Base-by-base conservation (phyloP, 2,329 filamentous ascomycete species). In the Cordyceps pruinosa region DNA sequence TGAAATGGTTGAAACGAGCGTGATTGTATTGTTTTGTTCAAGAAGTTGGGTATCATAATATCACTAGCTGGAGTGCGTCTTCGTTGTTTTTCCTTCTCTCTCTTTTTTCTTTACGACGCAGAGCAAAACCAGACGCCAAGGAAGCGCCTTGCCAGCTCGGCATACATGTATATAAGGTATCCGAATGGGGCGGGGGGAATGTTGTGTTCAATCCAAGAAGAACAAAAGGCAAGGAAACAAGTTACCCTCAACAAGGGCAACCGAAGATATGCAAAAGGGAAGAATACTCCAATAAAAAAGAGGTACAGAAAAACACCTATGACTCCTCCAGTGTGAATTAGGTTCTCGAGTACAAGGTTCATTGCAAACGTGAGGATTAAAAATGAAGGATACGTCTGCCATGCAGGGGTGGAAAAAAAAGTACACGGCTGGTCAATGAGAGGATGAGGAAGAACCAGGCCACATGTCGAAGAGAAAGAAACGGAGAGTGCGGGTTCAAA, bases 21-120 rank as follows among this genome's bases (percentile, higher is more conserved):
- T 30, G 30, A 23, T 25, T 44, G 47, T 30, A 12, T 39, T 47
- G 2, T 19, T 37, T 53, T 52, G 47, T 23, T 34, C 2, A 19
- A 32, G 4, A 48, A 62, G 58, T 58, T 56, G 59, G 59, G 59
- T 61, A 62, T 64, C 61, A 62, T 60, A 56, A 51, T 52, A 54
- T 58, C 56, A 58, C 54, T 41, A 54, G 48, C 60, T 61, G 58
- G 35, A 28, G 30, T 50, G 15, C n/a, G n/a, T 41, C 28, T 30
- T 47, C 19, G 23, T 25, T 15, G 39, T 25, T 21, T 10, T 10
- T 42, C 25, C 10, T 42, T 17, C 15, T 39, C 28, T 32, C 30
- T n/a, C 13, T 21, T n/a, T 21, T 12, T 13, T 28, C 9, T 39
- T n/a, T 51, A 32, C 34, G 4, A 44, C 17, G 37, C 48, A 35